Evolutionary conservation across 2,329 filamentous ascomycete species (phyloP), one percentile per base, ranked within the genome.

Genomic region (Lecanicillium sp.): DNA sequence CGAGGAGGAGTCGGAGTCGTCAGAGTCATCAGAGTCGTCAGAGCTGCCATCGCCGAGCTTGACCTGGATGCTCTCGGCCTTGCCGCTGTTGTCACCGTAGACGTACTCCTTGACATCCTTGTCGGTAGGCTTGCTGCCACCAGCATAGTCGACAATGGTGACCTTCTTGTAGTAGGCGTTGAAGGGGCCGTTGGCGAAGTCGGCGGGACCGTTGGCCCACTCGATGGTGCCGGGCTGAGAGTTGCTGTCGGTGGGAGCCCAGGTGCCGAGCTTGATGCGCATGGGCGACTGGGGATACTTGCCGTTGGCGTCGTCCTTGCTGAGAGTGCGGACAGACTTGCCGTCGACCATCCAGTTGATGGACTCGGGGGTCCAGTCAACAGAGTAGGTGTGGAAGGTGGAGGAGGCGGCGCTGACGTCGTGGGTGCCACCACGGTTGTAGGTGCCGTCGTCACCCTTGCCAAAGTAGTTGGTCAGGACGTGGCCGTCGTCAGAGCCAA

Each of bases 381-480:
- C 53, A 11, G 72, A 61, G 63, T 85, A 86, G 41, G 71, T 83
- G 69, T 85, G 79, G 53, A 67, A 70, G 4, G 63, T 62, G 29
- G 57, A 55, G 49, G 68, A 70, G 9, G 74, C 65, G 47, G 66
- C 63, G 35, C 54, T 46, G 38, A 83, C 67, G n/a, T 62, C 46
- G 50, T 75, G 65, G 60, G 73, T 74, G 20, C 65, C 65, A 50
- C 74, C 78, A 41, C 80, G 76, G 55, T 83, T 75, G 52, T 74
- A 84, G 27, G 69, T 70, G 6, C 75, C 75, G 20, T 75, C 78
- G 58, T 85, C 69, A 38, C 80, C 81, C 63, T 84, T 82, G 58
- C 78, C 77, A 55, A 83, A 85, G 63, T 90, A 94, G 64, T 95
- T 94, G 51, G 75, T 80, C 59, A 94, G 86, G 4, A 86, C 84